Conservation (phyloP, 179 eudicot species). For the Actinidia chinensis region DNA sequence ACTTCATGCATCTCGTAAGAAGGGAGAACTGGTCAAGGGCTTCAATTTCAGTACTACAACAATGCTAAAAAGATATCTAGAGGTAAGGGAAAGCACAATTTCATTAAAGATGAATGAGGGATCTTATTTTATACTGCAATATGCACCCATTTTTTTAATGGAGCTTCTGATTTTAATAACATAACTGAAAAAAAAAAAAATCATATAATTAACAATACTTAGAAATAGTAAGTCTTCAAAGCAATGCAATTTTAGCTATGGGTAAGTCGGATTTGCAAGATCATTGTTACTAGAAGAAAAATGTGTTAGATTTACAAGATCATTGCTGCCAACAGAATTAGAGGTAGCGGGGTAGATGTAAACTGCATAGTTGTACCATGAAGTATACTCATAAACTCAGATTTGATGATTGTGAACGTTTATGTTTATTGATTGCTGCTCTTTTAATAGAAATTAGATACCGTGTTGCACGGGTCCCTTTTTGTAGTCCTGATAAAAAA, state of each 20-base stretch:
- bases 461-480: too few relatives aligned
- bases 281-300: background rate
- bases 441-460: too few relatives aligned
- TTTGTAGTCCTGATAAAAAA: too few relatives aligned
- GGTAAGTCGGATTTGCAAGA: background rate
- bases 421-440: background rate
- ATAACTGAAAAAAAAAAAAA: background rate
- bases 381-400: background rate
- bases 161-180: background rate
- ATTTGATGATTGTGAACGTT: background rate
- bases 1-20: slow-evolving; percentile 77
- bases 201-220: too few relatives aligned
- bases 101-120: background rate
- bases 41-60: slow-evolving; percentile 88
- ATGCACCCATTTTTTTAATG: background rate
- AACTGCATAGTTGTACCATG: background rate
- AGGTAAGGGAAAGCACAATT: slow-evolving; percentile 46
- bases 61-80: slow-evolving; percentile 58
- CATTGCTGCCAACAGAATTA: background rate
- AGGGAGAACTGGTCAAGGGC: slow-evolving; percentile 68
- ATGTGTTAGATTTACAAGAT: background rate
- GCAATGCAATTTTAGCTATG: background rate
- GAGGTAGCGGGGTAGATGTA: background rate
- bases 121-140: background rate
- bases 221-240: background rate